Evolutionary conservation across 2,329 filamentous ascomycete species (phyloP).

Genomic region (Colletotrichum tropicale): DNA sequence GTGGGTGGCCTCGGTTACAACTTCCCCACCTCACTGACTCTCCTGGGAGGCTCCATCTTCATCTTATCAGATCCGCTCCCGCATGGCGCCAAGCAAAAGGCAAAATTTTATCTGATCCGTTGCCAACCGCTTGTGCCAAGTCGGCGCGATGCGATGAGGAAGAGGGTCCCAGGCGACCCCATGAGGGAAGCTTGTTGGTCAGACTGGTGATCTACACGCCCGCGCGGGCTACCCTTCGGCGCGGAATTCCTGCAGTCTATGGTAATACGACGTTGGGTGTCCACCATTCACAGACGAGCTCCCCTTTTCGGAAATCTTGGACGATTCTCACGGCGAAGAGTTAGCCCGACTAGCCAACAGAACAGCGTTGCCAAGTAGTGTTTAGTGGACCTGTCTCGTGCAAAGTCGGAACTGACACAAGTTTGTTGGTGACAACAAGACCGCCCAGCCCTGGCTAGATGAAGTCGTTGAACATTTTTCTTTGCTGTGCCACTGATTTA

Average conservation of each 20-base stretch:
- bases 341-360: not conserved
- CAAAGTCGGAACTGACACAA: not conserved
- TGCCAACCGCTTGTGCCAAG: not conserved
- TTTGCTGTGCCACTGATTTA: not conserved
- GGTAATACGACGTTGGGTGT: not conserved
- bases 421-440: not conserved
- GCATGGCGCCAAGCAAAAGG: not conserved
- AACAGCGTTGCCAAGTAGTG: not conserved
- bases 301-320: not conserved
- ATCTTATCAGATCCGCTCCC: slow-evolving; percentile 14
- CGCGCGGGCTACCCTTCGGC: not conserved
- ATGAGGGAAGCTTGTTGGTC: not conserved
- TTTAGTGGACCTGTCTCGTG: not conserved
- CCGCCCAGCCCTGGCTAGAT: not conserved
- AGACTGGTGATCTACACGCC: not conserved
- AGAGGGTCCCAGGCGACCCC: not conserved
- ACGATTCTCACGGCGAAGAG: not conserved
- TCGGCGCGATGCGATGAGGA: not conserved
- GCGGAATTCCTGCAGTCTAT: not conserved
- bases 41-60: not conserved
- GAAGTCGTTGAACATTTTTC: not conserved
- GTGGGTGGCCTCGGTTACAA: not conserved
- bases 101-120: slow-evolving; percentile 11
- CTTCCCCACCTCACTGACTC: not conserved
- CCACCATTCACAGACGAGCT: not conserved